Percentiles rank a stretch among this genome's conserved stretches.
phyloP scores from a whole-genome alignment of 1,139 yeast genomes.

The Zygoascus hellenicus region DNA sequence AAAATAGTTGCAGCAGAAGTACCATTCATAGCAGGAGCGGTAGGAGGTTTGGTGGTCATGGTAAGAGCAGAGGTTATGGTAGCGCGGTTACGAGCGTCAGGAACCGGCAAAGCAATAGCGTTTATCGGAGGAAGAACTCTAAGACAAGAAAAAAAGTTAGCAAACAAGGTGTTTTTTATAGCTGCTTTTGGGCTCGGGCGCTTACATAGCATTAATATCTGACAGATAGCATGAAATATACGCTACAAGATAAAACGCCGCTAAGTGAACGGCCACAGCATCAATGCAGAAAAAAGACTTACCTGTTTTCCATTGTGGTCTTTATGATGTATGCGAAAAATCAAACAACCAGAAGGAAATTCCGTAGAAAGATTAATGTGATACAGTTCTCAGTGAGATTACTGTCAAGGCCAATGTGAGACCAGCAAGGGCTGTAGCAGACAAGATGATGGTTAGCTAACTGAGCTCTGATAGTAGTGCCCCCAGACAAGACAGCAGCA shows the following conservation, averaged over 20 bases:
- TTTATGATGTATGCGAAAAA: not conserved
- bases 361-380: too few relatives aligned
- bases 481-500: not conserved
- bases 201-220: not conserved
- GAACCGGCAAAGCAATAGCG: not conserved
- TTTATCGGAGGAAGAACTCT: slow-evolving; percentile 4
- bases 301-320: slow-evolving; percentile 3
- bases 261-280: not conserved
- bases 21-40: not conserved
- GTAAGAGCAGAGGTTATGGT: too few relatives aligned
- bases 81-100: too few relatives aligned
- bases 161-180: not conserved
- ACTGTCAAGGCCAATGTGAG: too few relatives aligned
- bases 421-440: too few relatives aligned
- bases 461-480: too few relatives aligned
- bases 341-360: too few relatives aligned
- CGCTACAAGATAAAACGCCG: not conserved
- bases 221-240: not conserved
- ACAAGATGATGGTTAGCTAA: too few relatives aligned
- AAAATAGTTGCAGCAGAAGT: not conserved
- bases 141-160: not conserved
- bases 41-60: not conserved
- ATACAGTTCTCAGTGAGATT: too few relatives aligned
- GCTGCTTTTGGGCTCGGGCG: not conserved
- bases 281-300: not conserved